Base-by-base conservation (phyloP, 2,329 filamentous ascomycete genomes). In the Drechmeria coniospora region DNA sequence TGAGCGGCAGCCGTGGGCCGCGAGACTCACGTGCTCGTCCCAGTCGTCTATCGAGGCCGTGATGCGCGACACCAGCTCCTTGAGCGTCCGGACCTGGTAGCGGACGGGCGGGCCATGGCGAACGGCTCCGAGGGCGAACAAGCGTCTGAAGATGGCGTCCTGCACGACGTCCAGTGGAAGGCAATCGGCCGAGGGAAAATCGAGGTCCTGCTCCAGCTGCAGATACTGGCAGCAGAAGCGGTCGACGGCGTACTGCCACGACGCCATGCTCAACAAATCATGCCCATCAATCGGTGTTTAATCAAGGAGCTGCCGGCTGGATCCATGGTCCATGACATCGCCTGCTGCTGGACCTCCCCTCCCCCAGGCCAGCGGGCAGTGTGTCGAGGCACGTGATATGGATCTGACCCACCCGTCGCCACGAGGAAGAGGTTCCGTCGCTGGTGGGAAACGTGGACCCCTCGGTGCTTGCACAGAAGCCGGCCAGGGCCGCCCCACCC, bases 11-110 rank as follows among this genome's bases (percentile, higher is more conserved):
- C 25, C 26, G 20, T n/a, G n/a, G n/a, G n/a, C n/a, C n/a, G n/a
- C n/a, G n/a, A n/a, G n/a, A 60, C 79, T 61, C 77, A 92, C 86
- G 76, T 92, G 73, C 63, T 81, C 65, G 41, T 93, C 80, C 52
- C 83, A 86, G 49, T 93, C 74, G 32, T 70, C 63, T 26, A 92
- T 82, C 19, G 77, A 69, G 17, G 63, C 56, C 50, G 93, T 82
- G 28, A 93, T 74, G 31, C 61, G 68, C 6, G 61, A 54, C 9
- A 83, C 57, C 19, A 94, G 61, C 36, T 71, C 59, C 48, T 92
- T 93, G 28, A 94, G 53, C 1, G 82, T 67, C 33, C 72, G 67
- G 11, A 78, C 52, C 38, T 74, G 72, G 46, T 92, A 92, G 28
- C 74, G 59, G 13, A 62, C 56, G 6, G 80, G 77, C 12, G 79